These are phyloP conservation scores for Crithidia acanthocephali DNA, from an alignment of 208 protist genomes.

Conservation along the genomic window DNA sequence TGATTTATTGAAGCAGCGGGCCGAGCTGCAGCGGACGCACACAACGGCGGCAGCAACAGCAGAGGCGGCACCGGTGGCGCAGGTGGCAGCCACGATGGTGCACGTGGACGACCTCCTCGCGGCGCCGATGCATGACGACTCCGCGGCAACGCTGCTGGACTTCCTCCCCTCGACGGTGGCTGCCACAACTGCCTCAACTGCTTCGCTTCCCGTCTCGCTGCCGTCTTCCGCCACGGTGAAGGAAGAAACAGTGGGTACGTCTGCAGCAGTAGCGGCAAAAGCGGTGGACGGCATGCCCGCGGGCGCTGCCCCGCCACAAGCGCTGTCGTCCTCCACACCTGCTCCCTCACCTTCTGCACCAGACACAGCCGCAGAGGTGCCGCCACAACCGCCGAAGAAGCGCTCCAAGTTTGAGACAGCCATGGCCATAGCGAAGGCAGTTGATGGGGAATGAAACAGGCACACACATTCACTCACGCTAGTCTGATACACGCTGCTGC, in stretches of 20 bases:
- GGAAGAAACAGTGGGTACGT: not conserved
- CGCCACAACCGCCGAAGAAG: constrained; percentile 18
- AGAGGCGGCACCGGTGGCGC: not conserved
- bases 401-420: constrained; percentile 32
- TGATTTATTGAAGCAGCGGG: constrained; percentile 34
- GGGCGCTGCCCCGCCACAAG: not conserved
- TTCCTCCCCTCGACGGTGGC: constrained; percentile 18
- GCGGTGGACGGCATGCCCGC: not conserved
- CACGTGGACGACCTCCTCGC: constrained; percentile 28
- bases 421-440: constrained; percentile 13
- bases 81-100: constrained; percentile 23
- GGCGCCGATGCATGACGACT: not conserved
- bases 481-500: too few relatives aligned
- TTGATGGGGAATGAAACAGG: constrained; percentile 5
- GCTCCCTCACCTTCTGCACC: not conserved
- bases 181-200: not conserved
- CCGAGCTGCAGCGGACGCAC: constrained; percentile 8
- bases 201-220: not conserved
- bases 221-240: not conserved
- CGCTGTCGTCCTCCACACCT: not conserved
- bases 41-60: not conserved
- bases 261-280: not conserved
- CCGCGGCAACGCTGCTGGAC: not conserved
- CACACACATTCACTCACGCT: too few relatives aligned
- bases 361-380: not conserved